Percentiles rank a stretch among this genome's conserved stretches.
phyloP scores from a whole-genome alignment of 768 basidiomycete genomes.

The Psilocybe cubensis region DNA sequence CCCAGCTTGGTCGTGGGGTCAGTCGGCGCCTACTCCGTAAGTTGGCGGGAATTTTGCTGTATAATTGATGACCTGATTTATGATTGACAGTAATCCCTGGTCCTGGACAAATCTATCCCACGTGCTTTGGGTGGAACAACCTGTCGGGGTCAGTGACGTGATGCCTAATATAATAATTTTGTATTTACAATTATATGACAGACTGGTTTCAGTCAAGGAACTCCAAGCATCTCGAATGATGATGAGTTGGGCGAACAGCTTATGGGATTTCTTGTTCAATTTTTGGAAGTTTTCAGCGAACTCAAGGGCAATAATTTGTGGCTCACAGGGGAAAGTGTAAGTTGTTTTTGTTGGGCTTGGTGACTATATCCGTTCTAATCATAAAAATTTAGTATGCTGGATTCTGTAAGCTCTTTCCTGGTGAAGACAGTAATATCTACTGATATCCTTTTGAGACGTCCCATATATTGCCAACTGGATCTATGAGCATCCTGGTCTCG shows the following conservation, averaged over 20 bases:
- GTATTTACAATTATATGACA: conserved; percentile 14
- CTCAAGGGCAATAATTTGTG: conserved; percentile 71
- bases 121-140: conserved; percentile 72
- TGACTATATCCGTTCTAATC: neutral
- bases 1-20: conserved; percentile 57
- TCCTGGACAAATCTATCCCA: conserved; percentile 77
- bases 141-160: conserved; percentile 52
- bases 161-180: neutral
- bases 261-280: conserved; percentile 63
- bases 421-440: neutral
- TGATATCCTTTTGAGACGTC: conserved; percentile 27
- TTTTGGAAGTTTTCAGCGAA: conserved; percentile 66
- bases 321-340: conserved; percentile 69
- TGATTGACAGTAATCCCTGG: conserved; percentile 50
- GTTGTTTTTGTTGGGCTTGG: conserved; percentile 19
- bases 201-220: conserved; percentile 74
- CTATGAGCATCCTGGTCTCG: conserved; percentile 64
- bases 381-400: conserved; percentile 60
- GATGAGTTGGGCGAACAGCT: conserved; percentile 57
- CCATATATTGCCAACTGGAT: conserved; percentile 73
- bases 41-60: neutral
- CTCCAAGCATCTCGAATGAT: conserved; percentile 61
- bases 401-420: conserved; percentile 49
- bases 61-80: neutral
- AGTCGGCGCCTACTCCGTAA: conserved; percentile 33